These are phyloP conservation scores for Microbotryum lychnidis-dioicae DNA, from an alignment of 1,284 basidiomycete species.

Conservation along the genomic window DNA sequence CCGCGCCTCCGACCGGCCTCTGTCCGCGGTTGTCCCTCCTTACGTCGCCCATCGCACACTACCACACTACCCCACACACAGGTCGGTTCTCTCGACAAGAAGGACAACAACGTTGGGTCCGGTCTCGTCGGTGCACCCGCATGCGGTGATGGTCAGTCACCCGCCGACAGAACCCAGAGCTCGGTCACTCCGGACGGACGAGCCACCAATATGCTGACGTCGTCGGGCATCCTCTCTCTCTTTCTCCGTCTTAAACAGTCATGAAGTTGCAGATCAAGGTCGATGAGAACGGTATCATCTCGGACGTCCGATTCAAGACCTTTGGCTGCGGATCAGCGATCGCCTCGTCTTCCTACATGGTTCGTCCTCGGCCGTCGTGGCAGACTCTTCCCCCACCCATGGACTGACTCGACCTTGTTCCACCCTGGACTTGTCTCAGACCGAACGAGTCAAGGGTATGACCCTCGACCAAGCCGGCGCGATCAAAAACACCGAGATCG, in stretches of 20 bases:
- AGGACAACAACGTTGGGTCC: conserved; percentile 84
- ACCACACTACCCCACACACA: conserved; percentile 38
- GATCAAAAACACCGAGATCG: conserved; percentile 99
- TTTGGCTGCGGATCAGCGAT: conserved; percentile 97
- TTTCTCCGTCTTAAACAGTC: conserved; percentile 53
- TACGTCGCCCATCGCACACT: too few species aligned
- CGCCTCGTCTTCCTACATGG: conserved; percentile 89
- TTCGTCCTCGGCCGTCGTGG: not conserved
- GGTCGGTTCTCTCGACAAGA: conserved; percentile 93
- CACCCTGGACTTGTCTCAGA: conserved; percentile 42
- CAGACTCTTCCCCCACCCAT: too few species aligned
- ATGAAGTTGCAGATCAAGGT: conserved; percentile 99
- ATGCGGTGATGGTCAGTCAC: conserved; percentile 53
- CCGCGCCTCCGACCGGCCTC: too few species aligned
- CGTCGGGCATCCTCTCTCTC: too few species aligned
- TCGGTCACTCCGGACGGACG: too few species aligned
- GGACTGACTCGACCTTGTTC: conserved; percentile 36
- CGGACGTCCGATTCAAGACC: conserved; percentile 98
- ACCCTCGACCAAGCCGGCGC: conserved; percentile 86
- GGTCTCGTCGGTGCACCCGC: conserved; percentile 97
- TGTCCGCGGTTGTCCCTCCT: too few species aligned
- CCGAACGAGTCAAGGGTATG: conserved; percentile 92
- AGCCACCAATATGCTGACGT: not conserved
- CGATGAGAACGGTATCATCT: conserved; percentile 83
- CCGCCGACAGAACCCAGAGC: not conserved